Base-by-base conservation (phyloP, 768 basidiomycete species). In the Suillus cothurnatus region DNA sequence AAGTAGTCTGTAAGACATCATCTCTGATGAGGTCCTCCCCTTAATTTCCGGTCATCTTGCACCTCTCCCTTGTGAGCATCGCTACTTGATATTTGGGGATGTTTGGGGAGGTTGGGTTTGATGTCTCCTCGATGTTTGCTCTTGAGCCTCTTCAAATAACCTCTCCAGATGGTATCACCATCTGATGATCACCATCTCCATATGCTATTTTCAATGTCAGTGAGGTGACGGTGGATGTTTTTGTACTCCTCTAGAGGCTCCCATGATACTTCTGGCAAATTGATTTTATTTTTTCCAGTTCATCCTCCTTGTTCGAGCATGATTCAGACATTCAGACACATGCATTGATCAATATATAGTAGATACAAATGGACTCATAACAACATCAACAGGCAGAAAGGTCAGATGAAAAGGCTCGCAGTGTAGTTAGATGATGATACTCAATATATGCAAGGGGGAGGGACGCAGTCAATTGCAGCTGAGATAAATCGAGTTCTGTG, bases 271-370 rank as follows among this genome's bases (percentile, higher is more conserved):
- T 47, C 45, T 23, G 45, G 1, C 11, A 5, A n/a, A 11, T 47
- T n/a, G 4, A n/a, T 47, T 47, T 47, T 45, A 9, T n/a, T 45
- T 47, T n/a, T 45, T 45, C 43, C 8, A 11, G 45, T 47, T 47
- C 45, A 47, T 45, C 43, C 43, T 47, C 49, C 49, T 50, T 52
- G 50, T 52, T 52, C 50, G 2, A 17, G 50, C 4, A 8, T 3
- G 15, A 50, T 50, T 26, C 21, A 45, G 21, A 45, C 21, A 52
- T 52, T 28, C 50, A 52, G 50, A 52, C 50, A 52, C 26, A 52
- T 52, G 50, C 50, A 52, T 52, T 52, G 50, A 52, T 52, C 26
- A 52, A 9, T 52, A 17, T 52, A 52, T 52, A 52, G 50, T 52
- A 52, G 50, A 52, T 52, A 52, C 50, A 52, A 52, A 49, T 0